phyloP scores from a whole-genome alignment of 345 rosid species.

The Anastatica hierochuntica region DNA sequence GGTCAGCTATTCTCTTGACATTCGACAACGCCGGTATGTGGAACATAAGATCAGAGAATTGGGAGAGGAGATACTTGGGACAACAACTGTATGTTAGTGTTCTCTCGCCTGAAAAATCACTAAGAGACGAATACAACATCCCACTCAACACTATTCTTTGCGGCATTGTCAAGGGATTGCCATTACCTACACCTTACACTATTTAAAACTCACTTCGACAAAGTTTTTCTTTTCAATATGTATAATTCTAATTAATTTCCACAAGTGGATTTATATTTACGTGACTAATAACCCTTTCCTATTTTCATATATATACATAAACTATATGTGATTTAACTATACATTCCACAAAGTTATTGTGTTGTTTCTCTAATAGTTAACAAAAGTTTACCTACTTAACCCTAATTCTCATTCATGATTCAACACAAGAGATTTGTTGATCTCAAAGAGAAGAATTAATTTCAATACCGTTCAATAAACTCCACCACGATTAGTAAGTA shows the following conservation, averaged over 20 bases:
- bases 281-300: constrained; percentile 25
- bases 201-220: constrained; percentile 26
- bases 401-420: too few relatives aligned
- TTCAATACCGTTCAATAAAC: too few relatives aligned
- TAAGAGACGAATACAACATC: constrained; percentile 75
- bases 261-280: constrained; percentile 14
- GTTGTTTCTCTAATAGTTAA: too few relatives aligned
- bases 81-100: constrained; percentile 66
- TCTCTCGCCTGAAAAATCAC: constrained; percentile 52
- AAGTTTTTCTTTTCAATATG: constrained; percentile 12
- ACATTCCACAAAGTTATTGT: too few relatives aligned
- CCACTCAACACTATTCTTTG: constrained; percentile 52
- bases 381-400: too few relatives aligned
- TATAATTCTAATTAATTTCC: constrained; percentile 19
- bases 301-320: too few relatives aligned
- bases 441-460: too few relatives aligned
- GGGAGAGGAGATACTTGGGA: constrained; percentile 63
- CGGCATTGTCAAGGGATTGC: constrained; percentile 46
- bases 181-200: constrained; percentile 57
- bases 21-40: constrained; percentile 95
- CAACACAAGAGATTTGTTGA: too few relatives aligned
- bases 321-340: too few relatives aligned
- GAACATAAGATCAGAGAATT: constrained; percentile 66
- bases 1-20: constrained; percentile 75
- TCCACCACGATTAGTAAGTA: too few relatives aligned